These are phyloP conservation scores for Chlamydomonas sp. DNA, from an alignment of 139 green algal species.

Conservation along the genomic window DNA sequence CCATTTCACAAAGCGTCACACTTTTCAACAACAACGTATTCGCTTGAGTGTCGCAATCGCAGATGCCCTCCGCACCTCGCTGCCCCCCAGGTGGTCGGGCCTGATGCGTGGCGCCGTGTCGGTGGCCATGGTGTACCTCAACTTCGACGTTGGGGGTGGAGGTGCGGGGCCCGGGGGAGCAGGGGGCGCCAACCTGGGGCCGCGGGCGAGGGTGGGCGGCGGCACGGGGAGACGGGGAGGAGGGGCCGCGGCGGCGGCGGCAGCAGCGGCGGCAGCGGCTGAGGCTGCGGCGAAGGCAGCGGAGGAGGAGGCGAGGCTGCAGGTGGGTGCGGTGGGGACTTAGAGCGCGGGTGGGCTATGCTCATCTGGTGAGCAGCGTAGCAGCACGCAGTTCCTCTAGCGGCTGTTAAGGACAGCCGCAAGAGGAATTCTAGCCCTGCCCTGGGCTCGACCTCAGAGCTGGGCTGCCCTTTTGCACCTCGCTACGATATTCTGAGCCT, in stretches of 20 bases:
- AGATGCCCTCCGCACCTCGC: background rate
- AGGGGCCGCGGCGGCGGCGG: background rate
- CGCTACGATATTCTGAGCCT: no score
- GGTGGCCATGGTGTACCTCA: slow-evolving; percentile 84
- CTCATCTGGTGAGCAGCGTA: no score
- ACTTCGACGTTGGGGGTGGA: slow-evolving; percentile 61
- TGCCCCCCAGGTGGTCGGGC: slow-evolving; percentile 68
- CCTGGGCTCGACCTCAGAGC: no score
- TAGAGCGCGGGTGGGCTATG: no score
- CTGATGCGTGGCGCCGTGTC: slow-evolving; percentile 82
- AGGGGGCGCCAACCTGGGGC: background rate
- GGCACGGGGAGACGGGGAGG: background rate
- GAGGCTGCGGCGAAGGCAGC: background rate
- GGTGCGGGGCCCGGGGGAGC: background rate
- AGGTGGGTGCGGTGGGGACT: no score
- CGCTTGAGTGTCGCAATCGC: background rate
- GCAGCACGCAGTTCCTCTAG: no score
- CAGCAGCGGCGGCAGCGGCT: background rate
- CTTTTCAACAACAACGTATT: background rate
- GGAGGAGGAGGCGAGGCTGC: background rate
- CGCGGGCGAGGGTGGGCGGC: background rate
- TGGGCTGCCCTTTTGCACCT: no score
- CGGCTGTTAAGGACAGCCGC: no score
- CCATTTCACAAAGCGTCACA: background rate
- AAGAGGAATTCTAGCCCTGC: no score